Base-by-base conservation (phyloP, 2,329 filamentous ascomycete genomes). In the Colletotrichum navitas region DNA sequence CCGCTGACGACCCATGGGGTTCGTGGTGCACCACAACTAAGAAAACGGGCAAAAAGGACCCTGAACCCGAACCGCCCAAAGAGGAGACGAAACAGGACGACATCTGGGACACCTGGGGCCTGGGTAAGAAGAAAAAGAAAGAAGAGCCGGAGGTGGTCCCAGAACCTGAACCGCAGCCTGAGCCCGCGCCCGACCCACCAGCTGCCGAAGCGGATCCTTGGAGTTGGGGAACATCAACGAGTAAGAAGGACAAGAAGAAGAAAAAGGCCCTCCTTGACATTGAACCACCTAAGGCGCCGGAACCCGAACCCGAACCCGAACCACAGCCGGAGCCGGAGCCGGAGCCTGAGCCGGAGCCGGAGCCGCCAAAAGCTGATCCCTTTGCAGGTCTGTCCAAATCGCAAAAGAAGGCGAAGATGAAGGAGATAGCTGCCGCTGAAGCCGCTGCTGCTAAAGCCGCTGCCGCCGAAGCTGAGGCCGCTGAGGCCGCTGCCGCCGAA, bases 41-140 rank as follows among this genome's bases (percentile, higher is more conserved):
- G 73, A 84, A 82, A 69, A 82, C 79, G 49, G 68, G 73, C 49
- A 81, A 80, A 72, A 86, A 85, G 73, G 85, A 87, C 71, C 84
- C 71, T 62, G 77, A 77, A 47, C 56, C 67, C 11, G 71, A 73
- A 56, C 61, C 67, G 18, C 41, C 52, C 32, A 65, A 69, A 51
- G 61, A 74, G 12, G 63, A 64, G 29, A 59, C 56, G 21, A 63
- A 56, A 39, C 54, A 74, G 21, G 76, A 77, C 4, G 74, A 77
- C 39, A 52, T 75, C 7, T 78, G 76, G 76, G 76, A 75, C 39
- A 70, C 75, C 11, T 76, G 75, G 74, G 75, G 74, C 11, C 54
- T 68, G 12, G 67, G 69, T 36, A 70, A 74, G 63, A 81, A 81
- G 73, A 82, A 80, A 67, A 66, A 18, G 29, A 73, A 56, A 70